Evolutionary conservation across 2,329 filamentous ascomycete species (phyloP), one percentile per base, ranked within the genome.

Genomic region (Colletotrichum gigasporum): DNA sequence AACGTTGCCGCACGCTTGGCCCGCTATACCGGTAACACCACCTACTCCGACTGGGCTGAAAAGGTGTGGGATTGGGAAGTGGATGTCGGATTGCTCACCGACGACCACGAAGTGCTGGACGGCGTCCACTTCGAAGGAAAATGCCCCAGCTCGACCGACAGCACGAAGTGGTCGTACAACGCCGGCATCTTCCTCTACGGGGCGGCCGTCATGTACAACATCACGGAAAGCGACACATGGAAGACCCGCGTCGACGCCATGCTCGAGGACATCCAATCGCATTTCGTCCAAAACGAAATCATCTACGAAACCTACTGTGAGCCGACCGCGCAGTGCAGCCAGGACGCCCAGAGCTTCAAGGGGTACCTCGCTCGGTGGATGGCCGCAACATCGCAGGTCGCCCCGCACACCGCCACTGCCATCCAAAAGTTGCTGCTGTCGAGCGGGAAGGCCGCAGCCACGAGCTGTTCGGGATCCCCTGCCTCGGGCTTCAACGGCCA

Each of bases 31-130:
- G 87, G 87, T 51, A 95, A 96, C 76, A 72, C 85, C 50, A 96
- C 91, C 0, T 97, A 96, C 73, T 83, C 86, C 5, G 85, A 92
- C 12, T 94, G 91, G 91, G 93, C 92, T 0, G 83, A 87, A 64
- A 89, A 83, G 70, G 81, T 90, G 12, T 97, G 89, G 74, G 83
- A 89, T 53, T 93, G 90, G 90, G 80, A 88, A 68, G 71, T 74
- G 11, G 69, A 73, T 0, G 78, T 85, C 10, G 83, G 85, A 0
- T 81, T 93, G 52, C 88, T 92, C 69, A 83, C 80, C 44, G 65
- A 71, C 10, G 75, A 84, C 8, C 88, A 80, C 72, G 78, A 82
- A 54, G 79, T 92, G 11, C 84, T 79, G 67, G 90, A 84, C 64
- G 80, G 82, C 54, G 71, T 76, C 6, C 74, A 73, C 5, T 77